phyloP scores from a whole-genome alignment of 306 rosid species.

The Ochetophila trinervis region DNA sequence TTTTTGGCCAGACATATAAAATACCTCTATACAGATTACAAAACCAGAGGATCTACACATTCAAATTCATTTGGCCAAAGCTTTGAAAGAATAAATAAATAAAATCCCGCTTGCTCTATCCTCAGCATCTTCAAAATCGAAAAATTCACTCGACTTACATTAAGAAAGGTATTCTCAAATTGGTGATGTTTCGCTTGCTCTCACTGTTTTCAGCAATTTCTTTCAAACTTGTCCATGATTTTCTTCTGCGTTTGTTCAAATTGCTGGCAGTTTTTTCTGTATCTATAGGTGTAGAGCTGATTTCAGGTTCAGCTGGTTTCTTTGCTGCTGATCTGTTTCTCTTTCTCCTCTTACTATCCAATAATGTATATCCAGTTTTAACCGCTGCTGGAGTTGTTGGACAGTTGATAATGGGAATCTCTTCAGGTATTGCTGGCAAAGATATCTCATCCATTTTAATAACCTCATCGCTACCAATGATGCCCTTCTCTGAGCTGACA shows the following conservation, averaged over 20 bases:
- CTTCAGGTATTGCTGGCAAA: conserved; percentile 8
- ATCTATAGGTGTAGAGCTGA: conserved; percentile 18
- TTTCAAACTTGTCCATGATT: conserved; percentile 78
- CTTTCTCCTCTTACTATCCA: conserved; percentile 44
- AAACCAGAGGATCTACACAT: too few relatives aligned
- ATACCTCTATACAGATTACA: too few relatives aligned
- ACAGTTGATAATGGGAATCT: conserved; percentile 11
- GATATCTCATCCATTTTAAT: conserved; percentile 19
- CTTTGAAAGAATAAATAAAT: too few relatives aligned
- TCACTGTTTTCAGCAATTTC: conserved; percentile 48
- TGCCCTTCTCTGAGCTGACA: conserved; percentile 26
- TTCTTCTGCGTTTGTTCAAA: conserved; percentile 50
- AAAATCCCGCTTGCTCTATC: background rate
- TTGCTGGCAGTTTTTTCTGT: conserved; percentile 33
- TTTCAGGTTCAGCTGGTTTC: conserved; percentile 32
- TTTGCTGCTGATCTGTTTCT: conserved; percentile 35
- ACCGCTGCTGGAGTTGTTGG: conserved; percentile 32
- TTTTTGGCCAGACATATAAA: too few relatives aligned
- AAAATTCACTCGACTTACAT: conserved; percentile 8
- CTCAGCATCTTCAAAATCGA: background rate
- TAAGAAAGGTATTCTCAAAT: conserved; percentile 46
- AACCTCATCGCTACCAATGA: conserved; percentile 16
- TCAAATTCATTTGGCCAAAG: too few relatives aligned
- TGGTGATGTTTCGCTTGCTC: conserved; percentile 16
- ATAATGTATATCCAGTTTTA: conserved; percentile 16